Evolutionary conservation across 2,329 filamentous ascomycete genomes (phyloP).

Genomic region (Colletotrichum tofieldiae): DNA sequence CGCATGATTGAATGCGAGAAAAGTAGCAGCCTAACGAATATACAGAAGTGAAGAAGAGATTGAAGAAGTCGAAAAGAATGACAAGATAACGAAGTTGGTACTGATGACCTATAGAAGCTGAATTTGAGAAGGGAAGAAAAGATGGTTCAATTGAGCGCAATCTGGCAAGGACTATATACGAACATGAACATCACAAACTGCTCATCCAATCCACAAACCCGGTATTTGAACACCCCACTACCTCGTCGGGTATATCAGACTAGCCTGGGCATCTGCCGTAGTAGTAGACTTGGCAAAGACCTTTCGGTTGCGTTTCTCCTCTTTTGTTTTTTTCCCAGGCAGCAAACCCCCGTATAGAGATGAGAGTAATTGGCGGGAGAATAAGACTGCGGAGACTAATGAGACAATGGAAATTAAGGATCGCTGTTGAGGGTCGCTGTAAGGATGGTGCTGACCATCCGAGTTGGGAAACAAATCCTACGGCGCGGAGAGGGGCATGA

Average conservation of each 20-base stretch:
- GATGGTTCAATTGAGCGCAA: neutral
- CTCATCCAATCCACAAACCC: constrained; percentile 4
- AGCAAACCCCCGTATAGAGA: neutral
- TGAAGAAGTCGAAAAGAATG: constrained; percentile 15
- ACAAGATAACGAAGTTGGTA: constrained; percentile 18
- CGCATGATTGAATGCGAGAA: constrained; percentile 45
- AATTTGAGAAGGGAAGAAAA: neutral
- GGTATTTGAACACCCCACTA: constrained; percentile 10
- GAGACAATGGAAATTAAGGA: constrained; percentile 21
- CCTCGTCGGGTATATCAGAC: neutral
- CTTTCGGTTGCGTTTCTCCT: constrained; percentile 5
- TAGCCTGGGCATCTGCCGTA: constrained; percentile 26
- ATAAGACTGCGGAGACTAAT: constrained; percentile 26
- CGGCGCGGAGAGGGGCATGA: constrained; percentile 26
- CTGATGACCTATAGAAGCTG: neutral
- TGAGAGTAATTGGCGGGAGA: constrained; percentile 28
- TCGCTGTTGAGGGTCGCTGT: constrained; percentile 26
- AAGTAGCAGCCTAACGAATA: neutral
- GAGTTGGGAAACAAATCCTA: constrained; percentile 34
- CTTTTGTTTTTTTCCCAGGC: neutral
- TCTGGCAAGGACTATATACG: constrained; percentile 11
- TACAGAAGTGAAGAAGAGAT: constrained; percentile 23
- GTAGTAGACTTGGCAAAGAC: constrained; percentile 27
- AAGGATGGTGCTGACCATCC: constrained; percentile 20
- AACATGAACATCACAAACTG: neutral